These are phyloP conservation scores for Yamadazyma ubonensis DNA, from an alignment of 805 yeast species.

Conservation along the genomic window DNA sequence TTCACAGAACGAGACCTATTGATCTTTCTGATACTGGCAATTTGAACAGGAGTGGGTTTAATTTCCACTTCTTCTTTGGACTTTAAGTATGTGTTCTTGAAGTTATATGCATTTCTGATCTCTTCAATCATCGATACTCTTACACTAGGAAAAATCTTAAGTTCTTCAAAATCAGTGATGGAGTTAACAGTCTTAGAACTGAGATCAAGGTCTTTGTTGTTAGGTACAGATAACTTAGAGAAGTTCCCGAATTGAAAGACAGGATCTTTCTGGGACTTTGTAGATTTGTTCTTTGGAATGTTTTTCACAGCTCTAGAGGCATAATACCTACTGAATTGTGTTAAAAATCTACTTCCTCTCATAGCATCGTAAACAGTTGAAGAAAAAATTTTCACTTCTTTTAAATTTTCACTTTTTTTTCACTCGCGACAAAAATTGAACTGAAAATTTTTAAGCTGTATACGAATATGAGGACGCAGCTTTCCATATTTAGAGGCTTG, in stretches of 20 bases:
- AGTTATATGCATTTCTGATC: slow-evolving; percentile 40
- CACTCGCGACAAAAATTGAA: slow-evolving; percentile 2
- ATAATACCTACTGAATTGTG: slow-evolving; percentile 3
- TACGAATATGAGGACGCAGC: slow-evolving; percentile 6
- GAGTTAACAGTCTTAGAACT: slow-evolving; percentile 34
- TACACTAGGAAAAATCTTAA: slow-evolving; percentile 66
- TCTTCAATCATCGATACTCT: slow-evolving; percentile 58
- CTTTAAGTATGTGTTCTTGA: slow-evolving; percentile 32
- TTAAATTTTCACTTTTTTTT: not conserved
- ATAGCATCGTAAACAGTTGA: slow-evolving; percentile 8
- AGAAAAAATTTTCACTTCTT: slow-evolving; percentile 5
- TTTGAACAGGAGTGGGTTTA: slow-evolving; percentile 79
- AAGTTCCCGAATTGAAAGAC: slow-evolving; percentile 44
- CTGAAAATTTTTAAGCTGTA: slow-evolving; percentile 7
- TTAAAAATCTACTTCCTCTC: slow-evolving; percentile 1
- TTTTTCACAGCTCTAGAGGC: slow-evolving; percentile 1
- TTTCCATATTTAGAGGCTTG: slow-evolving; percentile 11
- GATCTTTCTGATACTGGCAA: slow-evolving; percentile 62
- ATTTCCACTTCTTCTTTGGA: slow-evolving; percentile 33
- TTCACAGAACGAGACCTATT: slow-evolving; percentile 42
- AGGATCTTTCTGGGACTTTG: slow-evolving; percentile 3
- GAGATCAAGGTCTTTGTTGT: slow-evolving; percentile 36
- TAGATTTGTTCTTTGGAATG: not conserved
- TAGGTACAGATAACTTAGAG: slow-evolving; percentile 46
- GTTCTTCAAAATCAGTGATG: slow-evolving; percentile 61